These are phyloP conservation scores for Fusarium multiceps DNA, from an alignment of 2,329 filamentous ascomycete genomes.

Conservation along the genomic window DNA sequence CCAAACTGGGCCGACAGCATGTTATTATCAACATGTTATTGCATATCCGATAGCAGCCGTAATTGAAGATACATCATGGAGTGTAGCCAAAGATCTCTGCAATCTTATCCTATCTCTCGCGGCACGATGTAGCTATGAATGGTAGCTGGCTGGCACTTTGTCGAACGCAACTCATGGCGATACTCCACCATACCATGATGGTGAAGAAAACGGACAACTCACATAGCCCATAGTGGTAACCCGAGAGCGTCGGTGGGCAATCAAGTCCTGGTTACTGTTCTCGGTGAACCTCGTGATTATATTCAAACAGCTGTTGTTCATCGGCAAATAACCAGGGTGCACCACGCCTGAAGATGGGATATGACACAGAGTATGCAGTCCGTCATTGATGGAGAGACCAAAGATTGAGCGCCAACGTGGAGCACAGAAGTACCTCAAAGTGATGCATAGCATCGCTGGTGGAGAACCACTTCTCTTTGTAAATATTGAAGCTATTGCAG, in stretches of 20 bases:
- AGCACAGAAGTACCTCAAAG: conserved; percentile 6
- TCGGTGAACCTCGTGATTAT: conserved; percentile 8
- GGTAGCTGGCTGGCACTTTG: background rate
- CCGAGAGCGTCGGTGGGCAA: conserved; percentile 15
- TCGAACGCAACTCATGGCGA: background rate
- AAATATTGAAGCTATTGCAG: conserved; percentile 3
- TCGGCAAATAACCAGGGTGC: background rate
- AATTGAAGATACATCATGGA: background rate
- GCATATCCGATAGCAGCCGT: background rate
- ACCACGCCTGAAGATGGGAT: background rate
- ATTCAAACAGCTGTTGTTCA: background rate
- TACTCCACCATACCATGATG: background rate
- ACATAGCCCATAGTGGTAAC: conserved; percentile 14
- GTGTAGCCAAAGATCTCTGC: conserved; percentile 3
- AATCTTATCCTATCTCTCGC: conserved; percentile 1
- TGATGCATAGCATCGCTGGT: background rate
- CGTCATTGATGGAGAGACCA: conserved; percentile 14
- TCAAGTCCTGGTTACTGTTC: conserved; percentile 9
- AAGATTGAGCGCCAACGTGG: conserved; percentile 9
- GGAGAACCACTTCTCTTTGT: conserved; percentile 10
- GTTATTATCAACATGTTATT: conserved; percentile 5
- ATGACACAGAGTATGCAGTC: background rate
- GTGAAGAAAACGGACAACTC: background rate
- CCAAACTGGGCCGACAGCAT: conserved; percentile 4
- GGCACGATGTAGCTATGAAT: background rate